Evolutionary conservation across 129 eudicot genomes (phyloP).

Genomic region (Lactuca saligna): DNA sequence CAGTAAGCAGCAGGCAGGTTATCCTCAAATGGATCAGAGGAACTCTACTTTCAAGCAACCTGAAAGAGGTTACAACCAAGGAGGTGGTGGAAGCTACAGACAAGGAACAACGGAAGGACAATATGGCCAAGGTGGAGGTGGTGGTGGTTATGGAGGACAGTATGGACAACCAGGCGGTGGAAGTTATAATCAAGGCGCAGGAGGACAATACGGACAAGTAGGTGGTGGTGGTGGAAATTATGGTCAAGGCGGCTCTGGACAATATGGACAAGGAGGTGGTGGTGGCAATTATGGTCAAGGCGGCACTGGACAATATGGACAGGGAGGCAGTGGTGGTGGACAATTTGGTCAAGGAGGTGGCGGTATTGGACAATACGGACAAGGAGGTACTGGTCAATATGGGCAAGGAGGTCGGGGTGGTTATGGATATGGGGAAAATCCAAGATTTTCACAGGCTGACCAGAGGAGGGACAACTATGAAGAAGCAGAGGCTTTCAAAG

Average conservation of each 20-base stretch:
- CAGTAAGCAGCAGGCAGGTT: slow-evolving; percentile 37
- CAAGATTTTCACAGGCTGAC: slow-evolving; percentile 27
- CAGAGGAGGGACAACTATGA: slow-evolving; percentile 36
- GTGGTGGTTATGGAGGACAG: slow-evolving; percentile 21
- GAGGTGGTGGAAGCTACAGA: slow-evolving; percentile 24
- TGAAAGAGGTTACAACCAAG: slow-evolving; percentile 39
- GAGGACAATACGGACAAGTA: slow-evolving; percentile 25
- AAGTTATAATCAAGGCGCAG: slow-evolving; percentile 14
- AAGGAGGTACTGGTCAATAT: slow-evolving; percentile 7
- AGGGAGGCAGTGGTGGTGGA: slow-evolving; percentile 30
- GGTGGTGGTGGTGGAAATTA: slow-evolving; percentile 15
- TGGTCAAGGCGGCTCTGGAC: slow-evolving; percentile 28
- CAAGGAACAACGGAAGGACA: slow-evolving; percentile 23
- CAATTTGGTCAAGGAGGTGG: neutral
- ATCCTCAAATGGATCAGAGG: slow-evolving; percentile 31
- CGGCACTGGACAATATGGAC: slow-evolving; percentile 18
- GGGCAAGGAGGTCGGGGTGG: slow-evolving; percentile 22
- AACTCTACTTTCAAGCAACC: slow-evolving; percentile 34
- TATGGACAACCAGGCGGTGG: slow-evolving; percentile 31
- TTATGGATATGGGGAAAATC: slow-evolving; percentile 39
- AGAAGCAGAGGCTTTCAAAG: slow-evolving; percentile 37
- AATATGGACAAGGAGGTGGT: slow-evolving; percentile 28
- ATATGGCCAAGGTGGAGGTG: slow-evolving; percentile 22
- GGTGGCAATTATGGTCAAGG: slow-evolving; percentile 30
- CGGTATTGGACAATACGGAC: slow-evolving; percentile 13